A percentile compares a stretch with the other conserved stretches of the same genome.
phyloP scores from a whole-genome alignment of 2,329 filamentous ascomycete genomes.

The Ophidiomyces ophidiicola region DNA sequence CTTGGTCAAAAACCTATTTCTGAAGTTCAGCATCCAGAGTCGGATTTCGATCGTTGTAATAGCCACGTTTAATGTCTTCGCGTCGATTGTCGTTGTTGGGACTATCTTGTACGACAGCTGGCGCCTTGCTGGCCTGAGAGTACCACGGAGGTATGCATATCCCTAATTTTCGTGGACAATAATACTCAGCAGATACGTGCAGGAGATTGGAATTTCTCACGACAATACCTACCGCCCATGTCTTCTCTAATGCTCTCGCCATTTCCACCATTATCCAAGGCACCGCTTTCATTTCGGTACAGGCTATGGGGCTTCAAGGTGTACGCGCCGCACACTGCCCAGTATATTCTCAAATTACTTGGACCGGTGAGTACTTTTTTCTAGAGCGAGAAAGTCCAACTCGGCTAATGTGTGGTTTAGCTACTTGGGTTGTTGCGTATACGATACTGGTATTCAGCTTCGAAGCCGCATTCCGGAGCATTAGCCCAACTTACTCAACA shows the following conservation, averaged over 20 bases:
- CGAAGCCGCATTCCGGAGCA: constrained; percentile 17
- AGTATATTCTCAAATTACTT: constrained; percentile 18
- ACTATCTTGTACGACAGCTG: constrained; percentile 16
- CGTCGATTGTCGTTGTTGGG: constrained; percentile 12
- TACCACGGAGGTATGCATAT: constrained; percentile 10
- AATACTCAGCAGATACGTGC: background rate
- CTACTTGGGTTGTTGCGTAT: constrained; percentile 20
- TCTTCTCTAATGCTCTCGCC: constrained; percentile 15
- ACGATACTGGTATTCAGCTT: constrained; percentile 19
- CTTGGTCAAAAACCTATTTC: constrained; percentile 9
- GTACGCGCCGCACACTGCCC: constrained; percentile 12
- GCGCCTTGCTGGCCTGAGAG: constrained; percentile 6
- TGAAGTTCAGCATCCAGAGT: constrained; percentile 13
- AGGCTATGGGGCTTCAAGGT: constrained; percentile 13
- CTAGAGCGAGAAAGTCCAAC: background rate
- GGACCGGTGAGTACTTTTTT: constrained; percentile 16
- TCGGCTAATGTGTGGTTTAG: constrained; percentile 14
- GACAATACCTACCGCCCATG: constrained; percentile 15
- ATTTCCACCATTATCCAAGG: constrained; percentile 16
- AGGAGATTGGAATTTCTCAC: constrained; percentile 12
- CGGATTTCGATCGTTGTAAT: constrained; percentile 16
- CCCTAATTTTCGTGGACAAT: background rate
- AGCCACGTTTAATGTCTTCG: constrained; percentile 15
- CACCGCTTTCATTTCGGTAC: constrained; percentile 15
- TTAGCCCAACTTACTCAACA: constrained; percentile 6